Percentiles rank a stretch among this genome's conserved stretches.
Evolutionary conservation across 2,329 filamentous ascomycete species (phyloP).

Genomic region (Echinosphaeria canescens): DNA sequence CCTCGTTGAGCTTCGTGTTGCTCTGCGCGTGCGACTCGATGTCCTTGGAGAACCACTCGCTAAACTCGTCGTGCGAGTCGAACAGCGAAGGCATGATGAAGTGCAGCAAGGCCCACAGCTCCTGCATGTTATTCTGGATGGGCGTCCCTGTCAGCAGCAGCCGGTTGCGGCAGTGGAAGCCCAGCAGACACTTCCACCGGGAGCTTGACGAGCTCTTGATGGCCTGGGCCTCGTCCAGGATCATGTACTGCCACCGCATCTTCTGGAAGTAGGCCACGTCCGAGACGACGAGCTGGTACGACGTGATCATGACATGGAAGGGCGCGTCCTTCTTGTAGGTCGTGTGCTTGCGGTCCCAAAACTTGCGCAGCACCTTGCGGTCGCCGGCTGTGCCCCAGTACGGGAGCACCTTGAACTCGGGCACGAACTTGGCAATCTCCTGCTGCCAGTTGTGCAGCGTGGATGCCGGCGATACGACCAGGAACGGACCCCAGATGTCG

Average conservation of each 20-base stretch:
- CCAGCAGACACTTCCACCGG: slow-evolving; percentile 85
- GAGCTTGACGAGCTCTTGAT: slow-evolving; percentile 97
- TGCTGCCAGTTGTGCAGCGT: slow-evolving; percentile 99
- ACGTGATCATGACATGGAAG: slow-evolving; percentile 92
- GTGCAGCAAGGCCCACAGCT: slow-evolving; percentile 90
- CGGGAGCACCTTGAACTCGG: slow-evolving; percentile 80
- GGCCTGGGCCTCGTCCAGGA: slow-evolving; percentile 92
- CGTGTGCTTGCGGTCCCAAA: slow-evolving; percentile 96
- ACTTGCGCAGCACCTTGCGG: slow-evolving; percentile 89
- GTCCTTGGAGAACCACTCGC: slow-evolving; percentile 86
- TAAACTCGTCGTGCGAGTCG: slow-evolving; percentile 82
- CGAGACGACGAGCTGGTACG: slow-evolving; percentile 90
- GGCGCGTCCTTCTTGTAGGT: slow-evolving; percentile 85
- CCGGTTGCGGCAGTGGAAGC: slow-evolving; percentile 89
- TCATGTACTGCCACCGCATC: slow-evolving; percentile 99
- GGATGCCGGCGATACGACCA: slow-evolving; percentile 89
- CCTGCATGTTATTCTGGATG: slow-evolving; percentile 99
- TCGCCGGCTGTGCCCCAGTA: slow-evolving; percentile 96
- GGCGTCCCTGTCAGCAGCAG: slow-evolving; percentile 88
- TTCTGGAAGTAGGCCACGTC: slow-evolving; percentile 98
- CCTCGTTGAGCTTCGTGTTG: slow-evolving; percentile 98
- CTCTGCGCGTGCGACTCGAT: slow-evolving; percentile 98
- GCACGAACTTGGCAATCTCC: slow-evolving; percentile 89
- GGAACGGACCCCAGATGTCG: slow-evolving; percentile 94
- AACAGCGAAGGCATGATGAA: slow-evolving; percentile 99